Conservation (phyloP, 2,329 filamentous ascomycete genomes). For the Ceratocystiopsis minuta region DNA sequence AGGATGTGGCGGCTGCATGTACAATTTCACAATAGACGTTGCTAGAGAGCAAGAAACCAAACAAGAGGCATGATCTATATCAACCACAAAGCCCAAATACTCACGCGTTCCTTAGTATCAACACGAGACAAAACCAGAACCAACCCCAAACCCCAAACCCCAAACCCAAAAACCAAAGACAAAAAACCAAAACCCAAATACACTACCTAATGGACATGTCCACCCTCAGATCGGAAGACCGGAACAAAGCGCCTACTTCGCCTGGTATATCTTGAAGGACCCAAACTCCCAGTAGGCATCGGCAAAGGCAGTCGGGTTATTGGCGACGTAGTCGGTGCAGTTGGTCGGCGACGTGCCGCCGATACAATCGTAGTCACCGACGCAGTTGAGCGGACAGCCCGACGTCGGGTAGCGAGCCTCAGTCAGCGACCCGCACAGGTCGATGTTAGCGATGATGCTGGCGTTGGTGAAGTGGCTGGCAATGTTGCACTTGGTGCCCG, state of each 20-base stretch:
- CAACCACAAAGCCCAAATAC: background rate
- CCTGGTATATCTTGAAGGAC: slow-evolving; percentile 37
- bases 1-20: no score
- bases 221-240: no score
- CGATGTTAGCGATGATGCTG: slow-evolving; percentile 48
- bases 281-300: slow-evolving; percentile 50
- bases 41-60: background rate
- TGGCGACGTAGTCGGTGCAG: slow-evolving; percentile 39
- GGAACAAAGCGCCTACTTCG: slow-evolving; percentile 8
- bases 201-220: background rate
- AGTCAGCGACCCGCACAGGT: slow-evolving; percentile 41
- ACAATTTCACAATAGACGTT: no score
- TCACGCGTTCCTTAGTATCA: no score
- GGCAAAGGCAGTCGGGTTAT: slow-evolving; percentile 34
- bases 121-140: background rate
- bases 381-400: slow-evolving; percentile 17
- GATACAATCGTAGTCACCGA: slow-evolving; percentile 8
- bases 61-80: background rate
- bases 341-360: slow-evolving; percentile 23
- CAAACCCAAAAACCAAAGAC: no score
- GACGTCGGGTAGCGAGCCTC: slow-evolving; percentile 27
- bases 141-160: no score
- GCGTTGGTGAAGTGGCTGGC: slow-evolving; percentile 42
- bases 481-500: slow-evolving; percentile 42
- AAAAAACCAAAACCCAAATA: no score